These are phyloP conservation scores for Exsudoporus frostii DNA, from an alignment of 768 basidiomycete genomes.

Conservation along the genomic window DNA sequence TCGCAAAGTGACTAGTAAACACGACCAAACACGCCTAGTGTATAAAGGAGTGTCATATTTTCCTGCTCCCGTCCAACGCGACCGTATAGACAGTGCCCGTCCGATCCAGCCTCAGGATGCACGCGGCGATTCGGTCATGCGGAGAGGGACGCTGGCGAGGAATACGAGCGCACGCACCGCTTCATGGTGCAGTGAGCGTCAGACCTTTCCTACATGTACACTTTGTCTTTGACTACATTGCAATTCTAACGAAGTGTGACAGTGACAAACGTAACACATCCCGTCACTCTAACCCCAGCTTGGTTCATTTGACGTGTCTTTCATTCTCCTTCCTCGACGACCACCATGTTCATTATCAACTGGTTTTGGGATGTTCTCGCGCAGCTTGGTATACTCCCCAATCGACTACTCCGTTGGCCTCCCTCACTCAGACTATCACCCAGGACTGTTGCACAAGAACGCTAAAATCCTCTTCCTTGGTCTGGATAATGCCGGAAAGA, in stretches of 20 bases:
- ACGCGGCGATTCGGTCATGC: constrained; percentile 69
- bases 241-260: not conserved
- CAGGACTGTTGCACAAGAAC: constrained; percentile 94
- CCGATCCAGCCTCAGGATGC: constrained; percentile 41
- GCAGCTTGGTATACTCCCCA: constrained; percentile 68
- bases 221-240: not conserved
- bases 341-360: constrained; percentile 77
- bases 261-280: constrained; percentile 5
- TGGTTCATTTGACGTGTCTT: constrained; percentile 20
- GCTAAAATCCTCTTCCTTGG: constrained; percentile 99
- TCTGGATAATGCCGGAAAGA: constrained; percentile 98
- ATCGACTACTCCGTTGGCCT: not conserved
- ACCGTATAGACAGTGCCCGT: constrained; percentile 75
- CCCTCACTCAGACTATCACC: not conserved
- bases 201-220: constrained; percentile 60
- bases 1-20: constrained; percentile 34
- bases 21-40: constrained; percentile 24
- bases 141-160: constrained; percentile 55
- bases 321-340: constrained; percentile 20
- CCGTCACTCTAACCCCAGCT: constrained; percentile 10
- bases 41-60: constrained; percentile 12
- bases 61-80: constrained; percentile 37
- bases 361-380: constrained; percentile 98
- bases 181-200: constrained; percentile 56
- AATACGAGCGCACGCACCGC: constrained; percentile 57